These are phyloP conservation scores for Austroboletus niveus DNA, from an alignment of 1,284 basidiomycete genomes.

Conservation along the genomic window DNA sequence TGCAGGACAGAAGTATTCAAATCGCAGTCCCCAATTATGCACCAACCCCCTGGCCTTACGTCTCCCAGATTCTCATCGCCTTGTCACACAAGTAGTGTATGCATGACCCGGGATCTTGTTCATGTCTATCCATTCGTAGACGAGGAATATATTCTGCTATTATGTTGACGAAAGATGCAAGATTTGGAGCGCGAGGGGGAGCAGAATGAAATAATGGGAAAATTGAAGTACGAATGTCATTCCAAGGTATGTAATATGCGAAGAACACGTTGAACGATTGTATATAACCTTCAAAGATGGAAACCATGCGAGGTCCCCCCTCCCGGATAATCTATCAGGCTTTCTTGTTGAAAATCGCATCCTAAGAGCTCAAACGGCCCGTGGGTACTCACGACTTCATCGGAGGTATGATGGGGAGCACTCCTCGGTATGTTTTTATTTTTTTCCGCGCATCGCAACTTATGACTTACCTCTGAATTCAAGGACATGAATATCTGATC, in stretches of 20 bases:
- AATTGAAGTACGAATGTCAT: background rate
- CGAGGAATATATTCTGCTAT: constrained; percentile 3
- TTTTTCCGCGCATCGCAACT: too few relatives aligned
- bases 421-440: background rate
- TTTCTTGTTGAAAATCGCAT: constrained; percentile 1
- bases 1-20: too few relatives aligned
- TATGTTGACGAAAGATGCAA: constrained; percentile 9
- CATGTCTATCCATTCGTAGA: constrained; percentile 8
- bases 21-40: too few relatives aligned
- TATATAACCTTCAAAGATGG: background rate
- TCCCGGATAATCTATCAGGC: background rate
- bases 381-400: constrained; percentile 15
- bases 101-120: constrained; percentile 6
- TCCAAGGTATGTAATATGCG: background rate
- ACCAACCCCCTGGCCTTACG: too few relatives aligned
- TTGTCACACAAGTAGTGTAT: background rate
- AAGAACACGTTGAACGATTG: background rate
- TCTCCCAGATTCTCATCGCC: too few relatives aligned
- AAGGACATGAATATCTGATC: constrained; percentile 17
- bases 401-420: constrained; percentile 9
- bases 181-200: constrained; percentile 1
- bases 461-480: background rate
- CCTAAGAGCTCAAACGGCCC: constrained; percentile 9
- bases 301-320: background rate
- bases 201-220: background rate